Base-by-base conservation (phyloP, 768 basidiomycete genomes). In the Boletus rex-veris region DNA sequence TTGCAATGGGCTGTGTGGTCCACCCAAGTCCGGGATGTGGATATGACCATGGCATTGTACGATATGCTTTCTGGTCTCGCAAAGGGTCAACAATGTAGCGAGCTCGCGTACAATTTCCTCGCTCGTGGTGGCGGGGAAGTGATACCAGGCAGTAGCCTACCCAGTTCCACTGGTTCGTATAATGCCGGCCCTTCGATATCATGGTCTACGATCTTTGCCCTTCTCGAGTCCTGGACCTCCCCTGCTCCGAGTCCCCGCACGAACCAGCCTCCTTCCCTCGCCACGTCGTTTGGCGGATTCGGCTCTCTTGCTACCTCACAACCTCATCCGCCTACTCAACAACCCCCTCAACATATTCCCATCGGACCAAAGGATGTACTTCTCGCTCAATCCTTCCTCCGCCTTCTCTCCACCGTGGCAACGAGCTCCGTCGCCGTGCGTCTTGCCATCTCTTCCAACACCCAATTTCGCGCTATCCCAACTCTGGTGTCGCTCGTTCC, bases 1-100 rank as follows among this genome's bases (percentile, higher is more conserved):
- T 73, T 96, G 45, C 89, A 92, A 53, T 96, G 92, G 93, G 90
- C 90, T 0, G 83, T 90, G 9, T 89, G 88, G 88, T 88, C 88
- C 1, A 89, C 90, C 1, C 84, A 91, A 52, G 76, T 80, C 5
- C 81, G 86, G 54, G 89, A 92, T 55, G 64, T 80, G 7, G 80
- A 81, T 2, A 85, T 92, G 82, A 77, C 86, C 38, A 85, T 84
- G 59, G 89, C 90, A 0, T 70, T 93, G 48, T 93, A 92, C 65
- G 90, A 95, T 61, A 95, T 95, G 94, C 74, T 97, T 30, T 77
- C 81, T 8, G 91, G 94, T 19, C 76, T 95, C 26, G 81, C 91
- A 3, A 86, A 88, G 48, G 93, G 93, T 0, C 85, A 87, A 53
- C 85, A 87, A 60, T 90, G 90, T 62, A 91, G 90, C 60, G 88